A percentile compares a stretch with the other conserved stretches of the same genome.
Evolutionary conservation across 1,139 yeast genomes (phyloP).

Genomic region (Scheffersomyces quercinus): DNA sequence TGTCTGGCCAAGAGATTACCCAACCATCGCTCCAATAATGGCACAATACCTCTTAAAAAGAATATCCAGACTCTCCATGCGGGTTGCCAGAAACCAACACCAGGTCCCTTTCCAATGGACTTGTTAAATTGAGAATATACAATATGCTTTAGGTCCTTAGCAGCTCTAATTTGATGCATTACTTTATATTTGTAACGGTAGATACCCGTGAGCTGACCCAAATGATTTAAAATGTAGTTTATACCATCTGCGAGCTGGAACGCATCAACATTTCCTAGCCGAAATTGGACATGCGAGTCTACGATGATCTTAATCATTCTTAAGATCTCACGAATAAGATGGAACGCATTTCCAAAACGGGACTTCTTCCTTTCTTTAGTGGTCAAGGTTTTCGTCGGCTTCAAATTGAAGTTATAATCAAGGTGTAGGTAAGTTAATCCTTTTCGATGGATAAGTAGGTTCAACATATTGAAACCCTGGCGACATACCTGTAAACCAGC

Average conservation of each 20-base stretch:
- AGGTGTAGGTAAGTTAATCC: slow-evolving; percentile 91
- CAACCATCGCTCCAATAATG: slow-evolving; percentile 90
- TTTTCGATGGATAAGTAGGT: slow-evolving; percentile 82
- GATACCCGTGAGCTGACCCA: slow-evolving; percentile 95
- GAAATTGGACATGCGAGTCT: slow-evolving; percentile 89
- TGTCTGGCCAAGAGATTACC: slow-evolving; percentile 90
- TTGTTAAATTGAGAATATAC: slow-evolving; percentile 80
- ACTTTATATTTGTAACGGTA: slow-evolving; percentile 96
- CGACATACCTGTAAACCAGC: slow-evolving; percentile 92
- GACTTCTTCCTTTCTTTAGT: slow-evolving; percentile 96
- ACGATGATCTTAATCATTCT: slow-evolving; percentile 81
- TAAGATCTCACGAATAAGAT: slow-evolving; percentile 83
- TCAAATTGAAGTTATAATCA: slow-evolving; percentile 92
- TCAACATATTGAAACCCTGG: slow-evolving; percentile 94
- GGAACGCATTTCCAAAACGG: slow-evolving; percentile 95
- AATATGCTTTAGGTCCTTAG: slow-evolving; percentile 92
- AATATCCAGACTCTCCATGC: slow-evolving; percentile 97
- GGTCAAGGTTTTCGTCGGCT: slow-evolving; percentile 94
- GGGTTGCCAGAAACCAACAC: slow-evolving; percentile 99
- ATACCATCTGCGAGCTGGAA: slow-evolving; percentile 94
- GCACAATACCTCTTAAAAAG: slow-evolving; percentile 90
- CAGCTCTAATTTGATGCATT: slow-evolving; percentile 96
- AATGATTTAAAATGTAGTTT: slow-evolving; percentile 83
- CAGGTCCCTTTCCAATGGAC: slow-evolving; percentile 94
- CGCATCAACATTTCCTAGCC: slow-evolving; percentile 89